phyloP scores from a whole-genome alignment of 306 rosid genomes.

The Pyrus betulifolia region DNA sequence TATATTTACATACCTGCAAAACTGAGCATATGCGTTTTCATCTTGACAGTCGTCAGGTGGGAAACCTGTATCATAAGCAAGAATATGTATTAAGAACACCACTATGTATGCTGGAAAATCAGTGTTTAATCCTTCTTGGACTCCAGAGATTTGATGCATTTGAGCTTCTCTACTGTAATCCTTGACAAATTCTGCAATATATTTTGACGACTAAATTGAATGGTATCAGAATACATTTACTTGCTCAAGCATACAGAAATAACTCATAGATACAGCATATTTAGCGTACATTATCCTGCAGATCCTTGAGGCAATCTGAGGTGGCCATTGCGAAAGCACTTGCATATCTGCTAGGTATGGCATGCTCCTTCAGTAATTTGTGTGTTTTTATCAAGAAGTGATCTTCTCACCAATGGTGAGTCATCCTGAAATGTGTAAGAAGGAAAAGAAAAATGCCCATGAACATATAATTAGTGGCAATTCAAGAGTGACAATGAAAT shows the following conservation, averaged over 20 bases:
- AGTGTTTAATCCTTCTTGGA: slow-evolving; percentile 40
- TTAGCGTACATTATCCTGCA: slow-evolving; percentile 50
- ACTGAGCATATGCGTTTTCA: slow-evolving; percentile 49
- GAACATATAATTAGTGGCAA: background rate
- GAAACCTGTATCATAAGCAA: slow-evolving; percentile 58
- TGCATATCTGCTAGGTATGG: slow-evolving; percentile 73
- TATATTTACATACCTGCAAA: slow-evolving; percentile 53
- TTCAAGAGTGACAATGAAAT: background rate
- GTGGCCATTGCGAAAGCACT: slow-evolving; percentile 72
- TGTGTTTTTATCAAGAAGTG: slow-evolving; percentile 58
- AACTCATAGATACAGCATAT: slow-evolving; percentile 1
- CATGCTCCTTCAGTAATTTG: slow-evolving; percentile 64
- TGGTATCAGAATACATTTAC: slow-evolving; percentile 30
- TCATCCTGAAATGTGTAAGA: slow-evolving; percentile 49
- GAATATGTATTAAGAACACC: slow-evolving; percentile 73
- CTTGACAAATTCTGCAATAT: slow-evolving; percentile 71
- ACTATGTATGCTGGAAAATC: slow-evolving; percentile 65
- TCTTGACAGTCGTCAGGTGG: slow-evolving; percentile 48
- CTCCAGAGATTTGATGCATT: slow-evolving; percentile 44
- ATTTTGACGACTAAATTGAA: slow-evolving; percentile 51
- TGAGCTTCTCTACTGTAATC: slow-evolving; percentile 59
- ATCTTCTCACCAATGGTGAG: slow-evolving; percentile 47
- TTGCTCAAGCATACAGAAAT: background rate
- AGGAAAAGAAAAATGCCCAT: slow-evolving; percentile 7
- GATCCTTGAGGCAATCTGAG: slow-evolving; percentile 42